These are phyloP conservation scores for Penicillium digitatum DNA, from an alignment of 2,329 filamentous ascomycete species.

Conservation along the genomic window DNA sequence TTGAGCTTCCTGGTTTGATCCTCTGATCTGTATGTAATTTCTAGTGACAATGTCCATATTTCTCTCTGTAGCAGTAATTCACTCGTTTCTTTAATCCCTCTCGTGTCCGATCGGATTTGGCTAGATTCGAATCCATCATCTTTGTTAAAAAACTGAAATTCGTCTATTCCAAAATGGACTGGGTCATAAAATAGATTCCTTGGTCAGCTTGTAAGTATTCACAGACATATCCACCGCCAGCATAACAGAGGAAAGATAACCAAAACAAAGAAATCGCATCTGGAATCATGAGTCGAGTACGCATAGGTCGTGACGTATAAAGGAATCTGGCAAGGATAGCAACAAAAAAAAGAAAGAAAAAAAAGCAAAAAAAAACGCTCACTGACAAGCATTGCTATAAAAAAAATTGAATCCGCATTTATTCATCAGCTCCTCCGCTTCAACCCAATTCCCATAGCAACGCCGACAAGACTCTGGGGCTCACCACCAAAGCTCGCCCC, in stretches of 20 bases:
- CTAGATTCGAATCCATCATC: not conserved
- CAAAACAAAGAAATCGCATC: not conserved
- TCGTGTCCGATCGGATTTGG: not conserved
- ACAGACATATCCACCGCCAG: not conserved
- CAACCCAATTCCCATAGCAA: slow-evolving; percentile 32
- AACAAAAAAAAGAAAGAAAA: not conserved
- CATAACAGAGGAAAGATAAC: not conserved
- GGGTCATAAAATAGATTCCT: not conserved
- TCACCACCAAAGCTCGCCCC: slow-evolving; percentile 27
- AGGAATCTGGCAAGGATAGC: not conserved
- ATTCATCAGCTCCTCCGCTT: slow-evolving; percentile 27
- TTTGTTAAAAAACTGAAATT: not conserved
- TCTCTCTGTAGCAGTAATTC: not conserved
- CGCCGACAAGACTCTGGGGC: slow-evolving; percentile 36
- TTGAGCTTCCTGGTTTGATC: slow-evolving; percentile 2
- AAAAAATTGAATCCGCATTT: not conserved
- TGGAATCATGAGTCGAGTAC: not conserved
- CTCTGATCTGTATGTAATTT: slow-evolving; percentile 1
- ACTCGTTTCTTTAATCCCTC: not conserved
- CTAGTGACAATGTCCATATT: slow-evolving; percentile 6
- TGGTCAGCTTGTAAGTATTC: not conserved
- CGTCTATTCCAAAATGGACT: not conserved
- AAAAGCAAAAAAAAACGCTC: not conserved
- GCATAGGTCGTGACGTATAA: not conserved
- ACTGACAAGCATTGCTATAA: not conserved